phyloP scores from a whole-genome alignment of 805 yeast genomes.

The Candida nemodendra region DNA sequence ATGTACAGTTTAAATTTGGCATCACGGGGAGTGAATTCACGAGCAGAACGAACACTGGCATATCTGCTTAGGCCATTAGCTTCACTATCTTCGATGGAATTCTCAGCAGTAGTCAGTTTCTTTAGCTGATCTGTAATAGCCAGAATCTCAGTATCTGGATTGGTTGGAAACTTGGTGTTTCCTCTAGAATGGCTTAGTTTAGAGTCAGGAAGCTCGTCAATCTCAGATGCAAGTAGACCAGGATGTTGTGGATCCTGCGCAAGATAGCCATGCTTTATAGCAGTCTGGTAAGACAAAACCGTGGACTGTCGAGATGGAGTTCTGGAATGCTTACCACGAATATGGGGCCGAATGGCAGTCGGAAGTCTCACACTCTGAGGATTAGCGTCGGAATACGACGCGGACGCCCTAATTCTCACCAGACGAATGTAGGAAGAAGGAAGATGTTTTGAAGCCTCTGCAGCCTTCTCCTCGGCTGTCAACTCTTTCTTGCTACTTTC shows the following conservation, averaged over 20 bases:
- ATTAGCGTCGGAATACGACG: conserved; percentile 47
- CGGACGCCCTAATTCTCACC: conserved; percentile 13
- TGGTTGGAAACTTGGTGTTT: conserved; percentile 29
- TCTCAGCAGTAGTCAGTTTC: conserved; percentile 19
- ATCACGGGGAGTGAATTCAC: conserved; percentile 29
- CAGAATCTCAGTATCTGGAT: conserved; percentile 33
- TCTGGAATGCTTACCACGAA: conserved; percentile 27
- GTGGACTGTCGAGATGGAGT: conserved; percentile 28
- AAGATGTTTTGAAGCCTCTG: conserved; percentile 6
- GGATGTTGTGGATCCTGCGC: conserved; percentile 66
- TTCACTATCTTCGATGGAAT: conserved; percentile 6
- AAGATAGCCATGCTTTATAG: conserved; percentile 60
- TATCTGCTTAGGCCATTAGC: conserved; percentile 29
- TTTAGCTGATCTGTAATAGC: conserved; percentile 32
- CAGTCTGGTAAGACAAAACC: conserved; percentile 33
- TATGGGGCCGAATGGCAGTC: conserved; percentile 51
- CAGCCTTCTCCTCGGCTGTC: conserved; percentile 1
- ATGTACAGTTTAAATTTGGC: conserved; percentile 47
- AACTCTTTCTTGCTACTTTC: not conserved
- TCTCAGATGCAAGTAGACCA: conserved; percentile 71
- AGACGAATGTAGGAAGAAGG: conserved; percentile 14
- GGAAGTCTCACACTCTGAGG: conserved; percentile 52
- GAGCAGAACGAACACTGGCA: conserved; percentile 34
- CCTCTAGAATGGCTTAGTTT: conserved; percentile 28
- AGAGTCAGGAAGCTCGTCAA: conserved; percentile 51